Conservation (phyloP, 1,139 yeast genomes). For the Meyerozyma elateridarum region DNA sequence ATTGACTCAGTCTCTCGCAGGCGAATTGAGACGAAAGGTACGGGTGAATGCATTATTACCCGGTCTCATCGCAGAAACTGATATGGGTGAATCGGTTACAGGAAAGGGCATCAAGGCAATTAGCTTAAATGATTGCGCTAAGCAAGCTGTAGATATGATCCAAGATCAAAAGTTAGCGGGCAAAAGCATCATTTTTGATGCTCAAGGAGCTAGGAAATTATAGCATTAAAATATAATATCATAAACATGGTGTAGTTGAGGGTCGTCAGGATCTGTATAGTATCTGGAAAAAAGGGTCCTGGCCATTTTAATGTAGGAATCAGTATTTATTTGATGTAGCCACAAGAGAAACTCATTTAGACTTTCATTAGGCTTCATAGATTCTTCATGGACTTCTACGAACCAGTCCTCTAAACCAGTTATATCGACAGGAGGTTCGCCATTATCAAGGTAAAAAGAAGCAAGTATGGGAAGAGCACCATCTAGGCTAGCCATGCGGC, state of each 20-base stretch:
- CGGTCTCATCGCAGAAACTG: slow-evolving; percentile 69
- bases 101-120: slow-evolving; percentile 16
- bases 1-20: slow-evolving; percentile 58
- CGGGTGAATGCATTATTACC: slow-evolving; percentile 69
- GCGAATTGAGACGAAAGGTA: slow-evolving; percentile 51
- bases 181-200: slow-evolving; percentile 28
- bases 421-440: neutral
- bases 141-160: slow-evolving; percentile 26
- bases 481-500: slow-evolving; percentile 6
- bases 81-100: slow-evolving; percentile 49
- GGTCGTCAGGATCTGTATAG: slow-evolving; percentile 2
- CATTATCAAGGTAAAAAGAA: slow-evolving; percentile 8
- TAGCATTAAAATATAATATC: neutral
- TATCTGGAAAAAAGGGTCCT: slow-evolving; percentile 1
- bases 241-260: neutral
- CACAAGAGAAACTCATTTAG: slow-evolving; percentile 18
- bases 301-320: slow-evolving; percentile 9
- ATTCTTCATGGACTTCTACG: slow-evolving; percentile 1
- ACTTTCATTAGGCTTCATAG: slow-evolving; percentile 7
- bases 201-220: slow-evolving; percentile 2
- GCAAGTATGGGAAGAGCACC: slow-evolving; percentile 6
- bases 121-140: slow-evolving; percentile 22
- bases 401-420: neutral
- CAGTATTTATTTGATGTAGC: slow-evolving; percentile 13
- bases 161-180: slow-evolving; percentile 35